These are phyloP conservation scores for Nannizziopsis arthrosporioides DNA, from an alignment of 2,329 filamentous ascomycete genomes.

Conservation along the genomic window DNA sequence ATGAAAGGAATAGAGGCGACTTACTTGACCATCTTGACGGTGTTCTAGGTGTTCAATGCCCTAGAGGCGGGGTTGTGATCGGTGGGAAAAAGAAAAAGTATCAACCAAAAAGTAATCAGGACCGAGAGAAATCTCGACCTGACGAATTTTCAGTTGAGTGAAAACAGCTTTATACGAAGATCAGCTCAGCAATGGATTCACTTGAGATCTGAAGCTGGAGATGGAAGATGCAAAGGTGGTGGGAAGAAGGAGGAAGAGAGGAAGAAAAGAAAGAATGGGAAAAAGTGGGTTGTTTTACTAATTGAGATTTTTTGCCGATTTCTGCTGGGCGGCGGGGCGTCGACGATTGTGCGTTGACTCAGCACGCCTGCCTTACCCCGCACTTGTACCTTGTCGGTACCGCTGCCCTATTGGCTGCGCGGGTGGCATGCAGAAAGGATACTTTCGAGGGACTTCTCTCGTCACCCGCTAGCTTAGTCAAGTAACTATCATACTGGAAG, in stretches of 20 bases:
- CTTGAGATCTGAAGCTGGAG: slow-evolving; percentile 20
- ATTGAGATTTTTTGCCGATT: slow-evolving; percentile 21
- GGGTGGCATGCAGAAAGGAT: neutral
- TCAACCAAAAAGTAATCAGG: slow-evolving; percentile 28
- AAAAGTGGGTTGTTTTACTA: slow-evolving; percentile 21
- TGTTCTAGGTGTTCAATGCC: slow-evolving; percentile 34
- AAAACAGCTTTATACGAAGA: slow-evolving; percentile 18
- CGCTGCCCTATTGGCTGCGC: neutral
- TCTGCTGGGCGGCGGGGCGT: slow-evolving; percentile 3
- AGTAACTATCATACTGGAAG: no score
- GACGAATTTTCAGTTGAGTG: slow-evolving; percentile 13
- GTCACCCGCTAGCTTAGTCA: no score
- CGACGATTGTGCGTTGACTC: no score
- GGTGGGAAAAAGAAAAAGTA: slow-evolving; percentile 24
- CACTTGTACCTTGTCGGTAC: slow-evolving; percentile 3
- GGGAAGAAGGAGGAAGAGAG: neutral
- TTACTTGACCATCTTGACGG: slow-evolving; percentile 99
- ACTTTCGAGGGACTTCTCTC: slow-evolving; percentile 1
- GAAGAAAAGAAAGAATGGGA: slow-evolving; percentile 6
- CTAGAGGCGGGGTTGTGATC: slow-evolving; percentile 31
- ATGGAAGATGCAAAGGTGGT: slow-evolving; percentile 17
- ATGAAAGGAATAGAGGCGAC: slow-evolving; percentile 34
- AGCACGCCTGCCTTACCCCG: slow-evolving; percentile 1
- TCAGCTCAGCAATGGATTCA: slow-evolving; percentile 13
- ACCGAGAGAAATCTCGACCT: slow-evolving; percentile 37